Base-by-base conservation (phyloP, 805 yeast genomes). In the Lachancea dasiensis region DNA sequence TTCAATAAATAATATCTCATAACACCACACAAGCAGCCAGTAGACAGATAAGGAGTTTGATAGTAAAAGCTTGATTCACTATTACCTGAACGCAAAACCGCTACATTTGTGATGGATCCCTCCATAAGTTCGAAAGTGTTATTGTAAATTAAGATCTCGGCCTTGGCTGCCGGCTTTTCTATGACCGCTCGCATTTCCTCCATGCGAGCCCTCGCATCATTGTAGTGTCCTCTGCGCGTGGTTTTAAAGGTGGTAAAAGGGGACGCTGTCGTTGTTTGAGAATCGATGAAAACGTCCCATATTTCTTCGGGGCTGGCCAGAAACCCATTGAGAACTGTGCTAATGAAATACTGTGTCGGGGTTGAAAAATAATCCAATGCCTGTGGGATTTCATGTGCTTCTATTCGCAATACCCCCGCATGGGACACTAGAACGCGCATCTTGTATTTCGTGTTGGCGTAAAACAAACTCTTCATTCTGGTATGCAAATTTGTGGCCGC, bases 191-290 rank as follows among this genome's bases (percentile, higher is more conserved):
- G 46, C 35, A 45, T 23, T 1, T 53, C 44, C 3, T 75, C 51
- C 29, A 61, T 47, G 30, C 86, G 63, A 1, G 56, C 58, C 40
- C 97, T 63, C 0, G 95, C 81, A 2, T 56, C 67, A 30, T 65
- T 71, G 56, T 89, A 87, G 31, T 69, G 75, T 3, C 64, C 65
- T 45, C 98, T 68, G 17, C 67, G 61, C 0, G 96, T 84, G 0
- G 97, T 90, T 57, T 90, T 90, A 63, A 87, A 82, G 4, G 94
- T 80, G 0, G 95, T 86, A 60, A 83, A 85, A 2, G 85, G 84
- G 2, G 94, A 75, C 1, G 76, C 70, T 30, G 70, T 46, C 1
- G 73, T 68, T 1, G 77, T 67, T 21, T 67, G 59, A 0, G 64
- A 52, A 53, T 83, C 90, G 3, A 87, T 50, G 49, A 75, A 77